A percentile compares a stretch with the other conserved stretches of the same genome.
phyloP scores from a whole-genome alignment of 208 protist genomes.

The Vickermania spadyakhi region DNA sequence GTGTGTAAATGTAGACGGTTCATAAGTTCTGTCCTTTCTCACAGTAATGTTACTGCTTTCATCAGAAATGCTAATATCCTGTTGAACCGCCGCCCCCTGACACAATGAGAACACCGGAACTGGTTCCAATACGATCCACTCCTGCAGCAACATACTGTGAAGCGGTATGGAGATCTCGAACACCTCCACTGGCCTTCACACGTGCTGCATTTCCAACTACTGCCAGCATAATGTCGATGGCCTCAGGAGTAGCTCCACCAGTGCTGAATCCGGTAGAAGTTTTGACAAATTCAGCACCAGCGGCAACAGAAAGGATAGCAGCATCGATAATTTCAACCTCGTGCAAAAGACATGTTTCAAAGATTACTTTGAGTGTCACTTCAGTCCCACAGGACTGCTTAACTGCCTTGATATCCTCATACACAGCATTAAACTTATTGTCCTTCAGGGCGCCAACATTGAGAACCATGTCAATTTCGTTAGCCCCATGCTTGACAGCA shows the following conservation, averaged over 20 bases:
- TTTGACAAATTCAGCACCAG: slow-evolving; percentile 91
- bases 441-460: slow-evolving; percentile 88
- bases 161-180: slow-evolving; percentile 64
- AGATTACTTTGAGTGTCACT: slow-evolving; percentile 84
- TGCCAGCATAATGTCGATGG: slow-evolving; percentile 85
- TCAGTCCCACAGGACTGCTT: slow-evolving; percentile 21
- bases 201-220: slow-evolving; percentile 64
- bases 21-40: no score
- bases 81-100: slow-evolving; percentile 1
- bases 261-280: slow-evolving; percentile 93
- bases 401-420: slow-evolving; percentile 80
- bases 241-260: slow-evolving; percentile 80
- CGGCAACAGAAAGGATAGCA: slow-evolving; percentile 73
- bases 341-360: slow-evolving; percentile 89
- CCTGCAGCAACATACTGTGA: slow-evolving; percentile 76
- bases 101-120: slow-evolving; percentile 74
- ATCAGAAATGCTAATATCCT: background rate
- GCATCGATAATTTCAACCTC: slow-evolving; percentile 88
- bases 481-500: slow-evolving; percentile 57
- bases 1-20: no score
- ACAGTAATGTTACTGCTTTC: no score
- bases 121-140: slow-evolving; percentile 89
- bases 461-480: slow-evolving; percentile 94
- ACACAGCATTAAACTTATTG: slow-evolving; percentile 73
- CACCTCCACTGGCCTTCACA: slow-evolving; percentile 90